These are phyloP conservation scores for Geranomyces variabilis DNA, from an alignment of 192 early-diverging fungal species.

Conservation along the genomic window DNA sequence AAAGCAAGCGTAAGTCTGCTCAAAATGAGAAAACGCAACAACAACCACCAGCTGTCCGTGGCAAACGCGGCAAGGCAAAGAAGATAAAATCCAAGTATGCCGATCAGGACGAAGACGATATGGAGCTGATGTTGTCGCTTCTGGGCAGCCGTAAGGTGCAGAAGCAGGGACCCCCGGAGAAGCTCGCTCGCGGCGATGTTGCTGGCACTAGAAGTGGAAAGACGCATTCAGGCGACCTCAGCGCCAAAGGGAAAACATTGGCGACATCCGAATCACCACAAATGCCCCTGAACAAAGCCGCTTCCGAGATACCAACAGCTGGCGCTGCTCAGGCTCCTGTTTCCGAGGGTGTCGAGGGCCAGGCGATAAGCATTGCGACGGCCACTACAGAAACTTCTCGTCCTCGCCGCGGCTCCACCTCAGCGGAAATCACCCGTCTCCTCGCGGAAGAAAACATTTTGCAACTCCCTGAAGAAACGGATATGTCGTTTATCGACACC, in stretches of 20 bases:
- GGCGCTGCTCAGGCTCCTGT: slow-evolving; percentile 4
- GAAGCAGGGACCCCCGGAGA: slow-evolving; percentile 36
- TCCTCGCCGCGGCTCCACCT: slow-evolving; percentile 15
- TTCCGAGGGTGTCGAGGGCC: not conserved
- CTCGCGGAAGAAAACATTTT: slow-evolving; percentile 45
- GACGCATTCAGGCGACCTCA: not conserved
- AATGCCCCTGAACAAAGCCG: not conserved
- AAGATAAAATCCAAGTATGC: slow-evolving; percentile 94
- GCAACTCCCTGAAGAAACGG: slow-evolving; percentile 35
- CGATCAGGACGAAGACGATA: slow-evolving; percentile 94
- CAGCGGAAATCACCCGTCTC: slow-evolving; percentile 26
- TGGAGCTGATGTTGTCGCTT: slow-evolving; percentile 77
- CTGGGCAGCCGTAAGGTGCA: slow-evolving; percentile 58
- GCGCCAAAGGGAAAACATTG: not conserved
- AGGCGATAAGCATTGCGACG: not conserved
- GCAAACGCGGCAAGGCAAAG: slow-evolving; percentile 85
- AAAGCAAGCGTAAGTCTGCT: not conserved
- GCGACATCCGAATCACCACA: not conserved
- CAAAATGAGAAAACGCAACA: slow-evolving; percentile 24
- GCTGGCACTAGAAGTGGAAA: slow-evolving; percentile 28
- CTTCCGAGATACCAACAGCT: not conserved
- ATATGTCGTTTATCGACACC: slow-evolving; percentile 64
- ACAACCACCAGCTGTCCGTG: slow-evolving; percentile 61
- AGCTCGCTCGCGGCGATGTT: slow-evolving; percentile 12
- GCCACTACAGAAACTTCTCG: too few relatives aligned